Evolutionary conservation across 805 yeast genomes (phyloP), one percentile per base, ranked within the genome.

Genomic region (Wickerhamomyces xylosicus): DNA sequence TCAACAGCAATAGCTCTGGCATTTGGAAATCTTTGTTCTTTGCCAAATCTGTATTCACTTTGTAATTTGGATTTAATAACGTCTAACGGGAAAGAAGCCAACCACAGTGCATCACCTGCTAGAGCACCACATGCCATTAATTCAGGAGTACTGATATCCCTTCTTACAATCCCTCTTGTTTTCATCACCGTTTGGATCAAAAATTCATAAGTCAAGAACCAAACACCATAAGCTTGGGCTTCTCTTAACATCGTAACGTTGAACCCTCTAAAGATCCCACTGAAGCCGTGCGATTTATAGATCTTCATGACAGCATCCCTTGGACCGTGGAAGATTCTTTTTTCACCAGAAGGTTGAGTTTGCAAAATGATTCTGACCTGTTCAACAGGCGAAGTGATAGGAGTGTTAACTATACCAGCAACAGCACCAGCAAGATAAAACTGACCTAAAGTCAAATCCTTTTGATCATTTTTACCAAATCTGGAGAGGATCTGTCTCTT

Each of bases 321-420:
- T 2, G 96, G 85, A 15, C 95, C 94, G 18, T 61, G 70, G 44
- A 67, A 70, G 18, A 62, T 50, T 19, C 61, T 61, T 11, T 64
- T 48, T 1, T 69, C 65, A 2, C 68, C 69, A 2, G 61, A 51
- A 41, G 64, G 58, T 14, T 85, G 82, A 2, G 95, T 87, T 61
- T 92, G 98, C 49, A 92, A 71, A 45, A 96, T 69, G 56, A 90
- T 92, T 64, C 98, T 79, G 43, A 92, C 71, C 54, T 89, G 97
- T 59, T 92, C 98, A 42, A 92, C 92, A 2, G 98, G 97, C 2
- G 95, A 73, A 2, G 97, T 95, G 50, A 90, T 61, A 43, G 89
- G 79, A 2, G 95, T 83, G 63, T 89, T 90, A 19, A 94, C 86
- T 39, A 87, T 61, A 31, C 98, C 98, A 29, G 95, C 96, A 19